Evolutionary conservation across 2,329 filamentous ascomycete species (phyloP).

Genomic region (Magnaporthiopsis incrustans): DNA sequence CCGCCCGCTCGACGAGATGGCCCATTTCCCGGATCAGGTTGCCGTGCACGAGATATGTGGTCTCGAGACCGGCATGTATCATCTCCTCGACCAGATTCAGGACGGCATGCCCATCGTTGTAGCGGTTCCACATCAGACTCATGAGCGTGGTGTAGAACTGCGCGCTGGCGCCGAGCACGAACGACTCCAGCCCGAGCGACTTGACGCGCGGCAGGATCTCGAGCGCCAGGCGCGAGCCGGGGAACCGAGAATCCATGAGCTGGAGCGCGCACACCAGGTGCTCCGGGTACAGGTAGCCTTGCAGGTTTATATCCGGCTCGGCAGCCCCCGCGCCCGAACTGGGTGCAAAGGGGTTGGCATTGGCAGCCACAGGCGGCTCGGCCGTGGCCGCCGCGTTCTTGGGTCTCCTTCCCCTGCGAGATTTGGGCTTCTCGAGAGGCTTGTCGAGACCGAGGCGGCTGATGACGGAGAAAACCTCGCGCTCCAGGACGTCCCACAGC

Average conservation of each 20-base stretch:
- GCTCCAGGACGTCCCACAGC: conserved; percentile 59
- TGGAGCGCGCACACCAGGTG: conserved; percentile 50
- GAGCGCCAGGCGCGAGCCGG: conserved; percentile 50
- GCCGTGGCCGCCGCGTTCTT: conserved; percentile 4
- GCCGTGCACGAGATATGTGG: not conserved
- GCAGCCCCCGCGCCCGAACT: not conserved
- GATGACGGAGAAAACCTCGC: conserved; percentile 57
- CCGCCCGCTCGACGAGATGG: not conserved
- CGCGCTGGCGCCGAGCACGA: conserved; percentile 63
- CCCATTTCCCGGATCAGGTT: not conserved
- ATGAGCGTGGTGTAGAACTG: conserved; percentile 63
- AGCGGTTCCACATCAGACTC: conserved; percentile 51
- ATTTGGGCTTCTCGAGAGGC: conserved; percentile 1
- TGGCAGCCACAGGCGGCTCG: conserved; percentile 1
- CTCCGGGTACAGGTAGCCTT: conserved; percentile 57
- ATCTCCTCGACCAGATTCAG: conserved; percentile 56
- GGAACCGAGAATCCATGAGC: conserved; percentile 51
- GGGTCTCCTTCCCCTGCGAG: conserved; percentile 8
- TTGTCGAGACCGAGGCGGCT: conserved; percentile 36
- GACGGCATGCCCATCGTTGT: conserved; percentile 48
- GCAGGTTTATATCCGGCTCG: conserved; percentile 38
- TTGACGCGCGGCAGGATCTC: conserved; percentile 60
- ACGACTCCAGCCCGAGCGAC: conserved; percentile 58
- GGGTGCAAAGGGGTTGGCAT: not conserved
- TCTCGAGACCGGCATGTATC: conserved; percentile 48